Conservation (phyloP, 768 basidiomycete species). For the Russula earlei region DNA sequence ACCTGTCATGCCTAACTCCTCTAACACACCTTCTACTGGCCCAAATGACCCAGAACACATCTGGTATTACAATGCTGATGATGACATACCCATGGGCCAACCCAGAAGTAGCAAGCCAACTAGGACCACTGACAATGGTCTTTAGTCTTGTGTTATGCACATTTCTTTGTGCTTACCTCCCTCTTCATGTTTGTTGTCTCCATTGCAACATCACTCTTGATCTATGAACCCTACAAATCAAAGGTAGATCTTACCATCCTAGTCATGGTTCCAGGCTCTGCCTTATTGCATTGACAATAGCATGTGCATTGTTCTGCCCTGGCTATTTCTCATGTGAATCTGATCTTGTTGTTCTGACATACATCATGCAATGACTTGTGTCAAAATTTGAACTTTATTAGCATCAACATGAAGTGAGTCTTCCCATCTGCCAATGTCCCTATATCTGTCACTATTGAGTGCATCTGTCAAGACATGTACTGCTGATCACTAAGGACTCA, state of each 20-base stretch:
- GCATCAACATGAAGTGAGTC: constrained; percentile 11
- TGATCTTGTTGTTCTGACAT: neutral
- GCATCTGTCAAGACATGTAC: no score
- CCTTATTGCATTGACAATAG: neutral
- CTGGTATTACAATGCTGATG: no score
- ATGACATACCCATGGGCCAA: no score
- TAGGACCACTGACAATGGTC: no score
- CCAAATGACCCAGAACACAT: no score
- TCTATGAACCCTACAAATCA: constrained; percentile 7
- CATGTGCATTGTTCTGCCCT: neutral
- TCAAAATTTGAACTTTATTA: neutral
- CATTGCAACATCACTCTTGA: constrained; percentile 7
- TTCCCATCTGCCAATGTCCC: constrained; percentile 2
- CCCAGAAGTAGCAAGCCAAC: no score
- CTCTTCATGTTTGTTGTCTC: constrained; percentile 9
- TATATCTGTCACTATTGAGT: constrained; percentile 16
- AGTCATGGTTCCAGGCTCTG: constrained; percentile 11
- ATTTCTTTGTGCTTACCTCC: no score
- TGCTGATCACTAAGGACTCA: no score
- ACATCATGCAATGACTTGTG: no score
- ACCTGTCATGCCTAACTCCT: no score
- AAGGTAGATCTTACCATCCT: constrained; percentile 17
- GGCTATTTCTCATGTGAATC: neutral
- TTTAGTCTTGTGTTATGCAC: no score
- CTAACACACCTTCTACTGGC: no score